Evolutionary conservation across 495 filamentous ascomycete species (phyloP), one percentile per base, ranked within the genome.

Genomic region (Aspergillus saccharolyticus): DNA sequence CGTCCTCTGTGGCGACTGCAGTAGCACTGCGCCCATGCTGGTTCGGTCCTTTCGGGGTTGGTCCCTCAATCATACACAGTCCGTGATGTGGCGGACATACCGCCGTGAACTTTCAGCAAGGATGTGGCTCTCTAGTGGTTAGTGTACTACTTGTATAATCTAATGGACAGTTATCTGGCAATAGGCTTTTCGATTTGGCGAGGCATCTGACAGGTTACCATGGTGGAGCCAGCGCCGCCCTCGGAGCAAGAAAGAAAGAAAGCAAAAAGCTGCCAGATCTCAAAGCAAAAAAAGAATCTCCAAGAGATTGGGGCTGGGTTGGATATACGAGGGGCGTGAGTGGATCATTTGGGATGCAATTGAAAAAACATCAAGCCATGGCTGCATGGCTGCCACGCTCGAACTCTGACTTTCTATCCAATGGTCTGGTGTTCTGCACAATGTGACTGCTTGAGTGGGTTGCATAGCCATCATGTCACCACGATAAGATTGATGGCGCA

Each of bases 401-500:
- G 4, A 12, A 39, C 7, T 5, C 33, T 39, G 33, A 15, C 7
- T 9, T n/a, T 39, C 33, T 39, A 2, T 15, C 12, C 12, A 15
- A 39, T 39, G 33, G 33, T 12, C 10, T 8, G 33, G 33, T 39
- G 33, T 39, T n/a, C 33, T 39, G 33, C 53, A 44, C 54, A 57
- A 59, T 45, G 44, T 44, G 33, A 44, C 25, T 9, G 9, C 25
- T 28, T 9, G 25, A n/a, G 25, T 28, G 9, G 25, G 9, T 28
- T 3, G 25, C 9, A 28, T 28, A 28, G 25, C 25, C 25, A 28
- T 3, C 2, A 39, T 39, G 33, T 39, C 33, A 39, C 33, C 33
- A 22, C 20, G 64, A 63, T 62, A 65, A 70, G 63, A 66, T 67
- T 51, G 56, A 72, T 72, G 72, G 68, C 69, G 71, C 67, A 66